Base-by-base conservation (phyloP, 768 basidiomycete genomes). In the Lentinula raphanica region DNA sequence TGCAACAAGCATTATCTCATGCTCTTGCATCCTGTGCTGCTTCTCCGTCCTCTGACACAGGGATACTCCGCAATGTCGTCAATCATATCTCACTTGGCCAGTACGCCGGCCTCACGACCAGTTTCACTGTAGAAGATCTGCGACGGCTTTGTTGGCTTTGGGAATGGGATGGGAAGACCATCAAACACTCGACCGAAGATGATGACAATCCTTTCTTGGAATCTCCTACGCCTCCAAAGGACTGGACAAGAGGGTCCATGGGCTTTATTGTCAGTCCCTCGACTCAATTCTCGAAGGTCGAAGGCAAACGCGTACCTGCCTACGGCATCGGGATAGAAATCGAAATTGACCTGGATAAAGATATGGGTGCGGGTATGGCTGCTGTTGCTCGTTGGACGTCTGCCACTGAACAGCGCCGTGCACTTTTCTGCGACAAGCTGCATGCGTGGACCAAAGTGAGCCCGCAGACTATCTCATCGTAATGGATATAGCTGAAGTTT, bases 251-350 rank as follows among this genome's bases (percentile, higher is more conserved):
- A 27, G 88, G 90, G 11, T 81, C 84, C 1, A 90, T 91, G 87
- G 91, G 92, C 17, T 76, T 93, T 62, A 74, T 92, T 35, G 64
- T 94, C 59, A 89, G 79, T 58, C 80, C 87, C 35, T 79, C 88
- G 6, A 90, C 82, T 3, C 87, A 93, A 65, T 83, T 85, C 67
- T 82, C 80, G n/a, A 90, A 87, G 64, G 63, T 71, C 1, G 80
- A 79, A 13, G 80, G 82, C 13, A 85, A 85, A 65, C 82, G 92
- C 42, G 74, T 90, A 19, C 86, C 89, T 32, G 91, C 82, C 1
- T 94, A 92, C 68, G 92, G 91, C 8, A 80, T 93, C 61, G 92
- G 92, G 1, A 90, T 94, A 50, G 89, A 93, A 71, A 90, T 92
- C 25, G 89, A 92, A 63, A 87, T 90, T 75, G 84, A 92, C 64